Conservation (phyloP, 129 eudicot genomes). For the Ambrosia artemisiifolia region DNA sequence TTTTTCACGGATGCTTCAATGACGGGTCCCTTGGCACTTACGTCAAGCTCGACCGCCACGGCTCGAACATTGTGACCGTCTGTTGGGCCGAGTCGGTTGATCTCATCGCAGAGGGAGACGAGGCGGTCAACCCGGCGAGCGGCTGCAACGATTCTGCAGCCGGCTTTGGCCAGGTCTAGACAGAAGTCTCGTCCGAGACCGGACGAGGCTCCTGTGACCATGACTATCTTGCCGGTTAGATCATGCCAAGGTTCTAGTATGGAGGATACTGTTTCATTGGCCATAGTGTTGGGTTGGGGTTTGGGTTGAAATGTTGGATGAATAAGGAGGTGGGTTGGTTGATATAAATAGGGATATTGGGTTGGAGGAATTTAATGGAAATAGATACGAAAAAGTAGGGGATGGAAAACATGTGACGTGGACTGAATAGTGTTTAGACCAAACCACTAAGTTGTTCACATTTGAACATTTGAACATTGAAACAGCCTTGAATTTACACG, state of each 20-base stretch:
- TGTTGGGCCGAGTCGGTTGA: constrained; percentile 24
- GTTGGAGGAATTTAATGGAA: too few species aligned
- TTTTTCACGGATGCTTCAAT: constrained; percentile 27
- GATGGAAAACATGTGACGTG: too few species aligned
- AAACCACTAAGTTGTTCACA: too few species aligned
- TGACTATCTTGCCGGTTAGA: constrained; percentile 49
- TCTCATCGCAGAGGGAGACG: constrained; percentile 51
- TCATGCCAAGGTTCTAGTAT: constrained; percentile 51
- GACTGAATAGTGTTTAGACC: too few species aligned
- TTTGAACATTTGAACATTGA: too few species aligned
- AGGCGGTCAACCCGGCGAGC: constrained; percentile 73
- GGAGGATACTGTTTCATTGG: not conserved
- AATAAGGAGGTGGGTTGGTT: too few species aligned
- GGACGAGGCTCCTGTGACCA: constrained; percentile 91
- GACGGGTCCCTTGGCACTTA: constrained; percentile 17
- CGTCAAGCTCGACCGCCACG: constrained; percentile 29
- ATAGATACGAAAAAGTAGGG: too few species aligned
- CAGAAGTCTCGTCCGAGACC: constrained; percentile 68
- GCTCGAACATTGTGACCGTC: not conserved
- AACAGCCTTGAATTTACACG: too few species aligned
- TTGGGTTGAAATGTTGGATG: not conserved
- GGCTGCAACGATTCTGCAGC: constrained; percentile 58
- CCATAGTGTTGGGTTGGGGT: constrained; percentile 10
- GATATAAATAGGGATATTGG: too few species aligned
- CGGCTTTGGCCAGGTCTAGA: constrained; percentile 65